A percentile compares a stretch with the other conserved stretches of the same genome.
These are phyloP conservation scores for Emergomyces africanus DNA, from an alignment of 2,329 filamentous ascomycete species.

Conservation along the genomic window DNA sequence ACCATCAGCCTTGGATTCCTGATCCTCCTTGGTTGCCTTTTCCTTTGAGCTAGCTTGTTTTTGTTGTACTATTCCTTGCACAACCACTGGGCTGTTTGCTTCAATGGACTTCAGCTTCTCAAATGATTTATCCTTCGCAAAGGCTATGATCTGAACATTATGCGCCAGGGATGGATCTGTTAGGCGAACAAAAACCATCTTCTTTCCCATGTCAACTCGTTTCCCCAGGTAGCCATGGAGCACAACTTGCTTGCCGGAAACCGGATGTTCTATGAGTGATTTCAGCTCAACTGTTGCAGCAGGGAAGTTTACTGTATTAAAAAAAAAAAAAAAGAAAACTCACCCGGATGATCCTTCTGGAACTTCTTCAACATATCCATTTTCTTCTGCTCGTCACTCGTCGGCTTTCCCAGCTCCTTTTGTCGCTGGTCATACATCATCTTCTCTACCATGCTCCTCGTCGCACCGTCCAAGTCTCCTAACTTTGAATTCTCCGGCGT, in stretches of 20 bases:
- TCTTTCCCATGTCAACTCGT: constrained; percentile 53
- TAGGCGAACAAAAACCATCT: constrained; percentile 57
- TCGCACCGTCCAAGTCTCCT: constrained; percentile 87
- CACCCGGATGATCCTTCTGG: constrained; percentile 58
- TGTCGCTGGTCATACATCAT: constrained; percentile 99
- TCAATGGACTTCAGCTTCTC: constrained; percentile 32
- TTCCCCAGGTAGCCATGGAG: constrained; percentile 62
- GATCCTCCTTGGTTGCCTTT: constrained; percentile 13
- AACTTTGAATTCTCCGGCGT: constrained; percentile 84
- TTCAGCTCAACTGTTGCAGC: constrained; percentile 30
- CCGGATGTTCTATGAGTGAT: constrained; percentile 20
- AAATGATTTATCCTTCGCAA: constrained; percentile 22
- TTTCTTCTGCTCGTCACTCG: constrained; percentile 93
- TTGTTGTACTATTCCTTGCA: constrained; percentile 37
- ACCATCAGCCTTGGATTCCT: constrained; percentile 22
- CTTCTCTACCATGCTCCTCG: constrained; percentile 96
- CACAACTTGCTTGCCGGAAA: constrained; percentile 33
- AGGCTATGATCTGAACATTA: constrained; percentile 40
- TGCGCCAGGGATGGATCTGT: constrained; percentile 31
- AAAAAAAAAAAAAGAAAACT: constrained; percentile 7
- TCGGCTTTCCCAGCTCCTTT: constrained; percentile 82
- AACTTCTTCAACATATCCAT: constrained; percentile 86
- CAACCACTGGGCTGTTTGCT: constrained; percentile 41
- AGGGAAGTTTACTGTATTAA: constrained; percentile 35
- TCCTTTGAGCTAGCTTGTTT: constrained; percentile 25